These are phyloP conservation scores for Acanthochlamys bracteata DNA, from an alignment of 106 monocot genomes.

Conservation along the genomic window DNA sequence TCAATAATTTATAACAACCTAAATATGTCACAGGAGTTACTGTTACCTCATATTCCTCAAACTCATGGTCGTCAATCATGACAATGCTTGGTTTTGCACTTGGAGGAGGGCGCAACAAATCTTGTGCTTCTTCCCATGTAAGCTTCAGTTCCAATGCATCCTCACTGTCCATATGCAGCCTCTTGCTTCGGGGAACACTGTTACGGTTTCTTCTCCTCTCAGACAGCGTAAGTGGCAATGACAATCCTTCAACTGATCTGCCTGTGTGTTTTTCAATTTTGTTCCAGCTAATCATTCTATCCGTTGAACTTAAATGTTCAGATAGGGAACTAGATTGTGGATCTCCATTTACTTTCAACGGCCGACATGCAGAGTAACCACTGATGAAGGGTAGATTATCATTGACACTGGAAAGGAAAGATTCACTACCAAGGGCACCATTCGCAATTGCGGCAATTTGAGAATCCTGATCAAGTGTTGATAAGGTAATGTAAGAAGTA, in stretches of 20 bases:
- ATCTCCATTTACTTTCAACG: conserved; percentile 42
- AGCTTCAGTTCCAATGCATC: conserved; percentile 88
- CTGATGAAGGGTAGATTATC: conserved; percentile 61
- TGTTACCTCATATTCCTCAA: conserved; percentile 97
- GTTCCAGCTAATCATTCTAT: conserved; percentile 40
- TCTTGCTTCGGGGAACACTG: conserved; percentile 69
- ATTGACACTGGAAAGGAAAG: conserved; percentile 47
- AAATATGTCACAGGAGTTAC: conserved; percentile 6
- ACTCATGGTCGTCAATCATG: conserved; percentile 81
- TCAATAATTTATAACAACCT: no score
- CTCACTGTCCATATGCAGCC: conserved; percentile 71
- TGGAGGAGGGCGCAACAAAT: conserved; percentile 75
- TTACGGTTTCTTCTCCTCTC: conserved; percentile 70
- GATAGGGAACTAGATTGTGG: conserved; percentile 33
- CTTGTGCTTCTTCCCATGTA: conserved; percentile 94
- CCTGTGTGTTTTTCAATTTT: conserved; percentile 42
- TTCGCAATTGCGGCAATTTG: conserved; percentile 89
- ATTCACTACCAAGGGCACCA: conserved; percentile 51
- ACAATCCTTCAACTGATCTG: conserved; percentile 38
- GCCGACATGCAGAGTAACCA: conserved; percentile 67
- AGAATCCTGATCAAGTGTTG: conserved; percentile 52
- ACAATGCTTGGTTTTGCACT: conserved; percentile 75
- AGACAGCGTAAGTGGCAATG: conserved; percentile 29
- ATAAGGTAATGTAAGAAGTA: no score
- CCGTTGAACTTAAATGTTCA: conserved; percentile 38